Conservation (phyloP, 176 grass and related monocot genomes). For the Zizania latifolia region DNA sequence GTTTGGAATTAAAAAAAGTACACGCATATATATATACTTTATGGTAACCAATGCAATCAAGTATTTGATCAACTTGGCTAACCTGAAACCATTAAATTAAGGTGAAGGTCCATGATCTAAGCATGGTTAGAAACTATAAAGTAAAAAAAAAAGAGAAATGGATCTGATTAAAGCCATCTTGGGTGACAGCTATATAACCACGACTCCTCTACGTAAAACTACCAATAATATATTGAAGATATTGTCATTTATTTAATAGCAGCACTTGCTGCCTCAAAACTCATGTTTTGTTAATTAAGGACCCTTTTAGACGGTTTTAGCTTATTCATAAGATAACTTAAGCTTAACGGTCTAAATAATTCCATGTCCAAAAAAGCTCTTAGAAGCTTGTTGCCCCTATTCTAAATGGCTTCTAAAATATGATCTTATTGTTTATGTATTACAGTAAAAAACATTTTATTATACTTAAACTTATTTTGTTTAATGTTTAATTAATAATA, state of each 20-base stretch:
- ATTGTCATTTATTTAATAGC: constrained; percentile 16
- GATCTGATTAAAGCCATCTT: constrained; percentile 25
- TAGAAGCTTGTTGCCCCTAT: too few relatives aligned
- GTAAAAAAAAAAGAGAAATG: constrained; percentile 21
- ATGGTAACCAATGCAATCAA: constrained; percentile 43
- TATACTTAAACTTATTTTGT: too few relatives aligned
- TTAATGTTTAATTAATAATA: too few relatives aligned
- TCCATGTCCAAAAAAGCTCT: too few relatives aligned
- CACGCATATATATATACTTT: constrained; percentile 36
- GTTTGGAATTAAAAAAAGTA: constrained; percentile 31
- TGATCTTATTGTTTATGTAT: too few relatives aligned
- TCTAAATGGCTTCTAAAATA: too few relatives aligned
- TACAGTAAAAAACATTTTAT: too few relatives aligned
- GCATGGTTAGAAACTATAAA: constrained; percentile 34
- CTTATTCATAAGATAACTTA: too few relatives aligned
- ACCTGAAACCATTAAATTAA: constrained; percentile 51
- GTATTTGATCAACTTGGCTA: constrained; percentile 40
- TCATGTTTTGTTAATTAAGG: constrained; percentile 41
- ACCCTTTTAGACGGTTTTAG: too few relatives aligned
- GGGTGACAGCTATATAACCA: constrained; percentile 41
- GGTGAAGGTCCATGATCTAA: constrained; percentile 32
- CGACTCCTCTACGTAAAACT: constrained; percentile 18
- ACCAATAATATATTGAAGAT: constrained; percentile 20
- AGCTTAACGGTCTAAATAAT: too few relatives aligned
- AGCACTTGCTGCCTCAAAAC: neutral